Conservation (phyloP, 1,284 basidiomycete species). For the Amylostereum chailletii region DNA sequence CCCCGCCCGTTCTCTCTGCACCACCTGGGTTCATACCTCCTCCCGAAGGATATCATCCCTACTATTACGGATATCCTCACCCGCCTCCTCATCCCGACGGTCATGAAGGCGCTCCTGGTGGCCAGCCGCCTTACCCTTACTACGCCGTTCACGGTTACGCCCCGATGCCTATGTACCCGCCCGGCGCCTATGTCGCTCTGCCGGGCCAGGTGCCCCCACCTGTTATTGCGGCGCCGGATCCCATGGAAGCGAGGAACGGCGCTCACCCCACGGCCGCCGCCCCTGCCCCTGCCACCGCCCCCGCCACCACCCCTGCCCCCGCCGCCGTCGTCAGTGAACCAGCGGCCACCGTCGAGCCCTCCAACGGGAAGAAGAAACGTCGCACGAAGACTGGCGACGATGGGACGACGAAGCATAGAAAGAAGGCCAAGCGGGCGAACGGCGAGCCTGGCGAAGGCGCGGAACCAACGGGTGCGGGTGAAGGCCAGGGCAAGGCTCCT, state of each 20-base stretch:
- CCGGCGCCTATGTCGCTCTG: slow-evolving; percentile 17
- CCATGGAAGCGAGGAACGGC: slow-evolving; percentile 3
- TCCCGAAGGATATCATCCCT: slow-evolving; percentile 46
- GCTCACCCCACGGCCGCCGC: slow-evolving; percentile 2
- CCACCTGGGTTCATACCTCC: slow-evolving; percentile 30
- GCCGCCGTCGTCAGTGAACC: slow-evolving; percentile 19
- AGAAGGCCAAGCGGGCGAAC: not conserved
- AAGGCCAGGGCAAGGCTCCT: slow-evolving; percentile 5
- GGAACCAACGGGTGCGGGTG: not conserved
- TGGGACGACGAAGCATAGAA: not conserved
- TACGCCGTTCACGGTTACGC: slow-evolving; percentile 17
- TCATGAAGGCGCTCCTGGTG: slow-evolving; percentile 31
- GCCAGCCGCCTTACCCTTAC: slow-evolving; percentile 29
- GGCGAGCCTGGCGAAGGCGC: not conserved
- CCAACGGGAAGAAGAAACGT: not conserved
- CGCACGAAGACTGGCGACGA: not conserved
- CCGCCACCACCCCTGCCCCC: slow-evolving; percentile 16
- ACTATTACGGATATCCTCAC: slow-evolving; percentile 29
- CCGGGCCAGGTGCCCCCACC: slow-evolving; percentile 15
- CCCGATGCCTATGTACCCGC: slow-evolving; percentile 19
- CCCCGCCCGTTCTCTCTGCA: slow-evolving; percentile 23
- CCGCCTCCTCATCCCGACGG: slow-evolving; percentile 36
- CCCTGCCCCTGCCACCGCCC: slow-evolving; percentile 12
- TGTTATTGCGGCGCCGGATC: not conserved
- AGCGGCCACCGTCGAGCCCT: not conserved